phyloP scores from a whole-genome alignment of 225 moss, liverwort and hornwort species.

The Polytrichum commune region DNA sequence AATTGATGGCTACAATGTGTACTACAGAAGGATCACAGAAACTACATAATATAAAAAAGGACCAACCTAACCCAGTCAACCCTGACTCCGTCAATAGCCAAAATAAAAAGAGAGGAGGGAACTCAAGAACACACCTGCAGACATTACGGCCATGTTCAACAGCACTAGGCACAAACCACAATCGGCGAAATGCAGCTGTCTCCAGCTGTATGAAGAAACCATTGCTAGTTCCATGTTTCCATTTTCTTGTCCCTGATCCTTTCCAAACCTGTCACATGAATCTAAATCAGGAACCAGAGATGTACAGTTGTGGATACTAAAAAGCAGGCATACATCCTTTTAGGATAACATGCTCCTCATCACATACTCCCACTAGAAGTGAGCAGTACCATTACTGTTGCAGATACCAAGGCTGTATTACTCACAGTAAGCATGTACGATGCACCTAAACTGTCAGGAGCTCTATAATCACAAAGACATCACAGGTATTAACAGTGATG shows the following conservation, averaged over 20 bases:
- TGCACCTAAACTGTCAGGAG: no score
- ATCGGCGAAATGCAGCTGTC: conserved; percentile 54
- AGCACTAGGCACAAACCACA: conserved; percentile 87
- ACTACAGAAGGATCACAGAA: no score
- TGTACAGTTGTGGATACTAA: background rate
- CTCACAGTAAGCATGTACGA: no score
- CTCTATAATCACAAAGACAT: no score
- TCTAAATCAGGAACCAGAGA: background rate
- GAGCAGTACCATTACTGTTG: background rate
- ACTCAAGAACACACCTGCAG: conserved; percentile 50
- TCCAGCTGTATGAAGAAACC: conserved; percentile 92
- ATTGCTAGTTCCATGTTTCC: conserved; percentile 75
- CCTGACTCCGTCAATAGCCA: background rate
- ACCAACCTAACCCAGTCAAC: no score
- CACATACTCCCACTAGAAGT: background rate
- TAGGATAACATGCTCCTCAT: background rate
- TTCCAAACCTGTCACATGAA: conserved; percentile 79
- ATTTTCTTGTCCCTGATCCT: conserved; percentile 87
- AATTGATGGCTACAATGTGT: no score
- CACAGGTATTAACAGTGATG: background rate
- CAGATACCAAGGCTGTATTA: no score
- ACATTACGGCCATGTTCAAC: conserved; percentile 73
- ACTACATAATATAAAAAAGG: no score
- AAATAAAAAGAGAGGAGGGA: background rate
- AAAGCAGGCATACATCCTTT: background rate